Evolutionary conservation across 208 protist genomes (phyloP), one percentile per base, ranked within the genome.

Genomic region (Leishmania arabica): DNA sequence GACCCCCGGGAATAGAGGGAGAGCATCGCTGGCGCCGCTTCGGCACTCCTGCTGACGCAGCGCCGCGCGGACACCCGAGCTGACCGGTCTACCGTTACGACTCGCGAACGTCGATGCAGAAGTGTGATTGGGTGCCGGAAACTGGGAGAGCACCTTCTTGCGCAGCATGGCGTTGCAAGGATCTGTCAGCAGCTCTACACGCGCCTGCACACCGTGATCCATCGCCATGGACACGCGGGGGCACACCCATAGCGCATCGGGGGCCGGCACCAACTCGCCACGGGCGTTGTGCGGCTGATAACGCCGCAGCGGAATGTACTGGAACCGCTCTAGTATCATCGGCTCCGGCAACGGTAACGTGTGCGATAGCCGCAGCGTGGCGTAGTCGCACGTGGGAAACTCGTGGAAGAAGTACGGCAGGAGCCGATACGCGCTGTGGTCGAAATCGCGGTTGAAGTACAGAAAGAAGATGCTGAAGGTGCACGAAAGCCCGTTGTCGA

Each of bases 351-450:
- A 79, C 47, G 87, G 84, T 27, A 88, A 84, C 68, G 84, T 81
- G 84, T 98, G 93, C 31, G 94, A 90, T 27, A 97, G 87, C 40
- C 82, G 75, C 64, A 98, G 86, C 40, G 87, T 75, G 54, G 85
- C 81, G 81, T 96, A 97, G 72, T 97, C 92, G 73, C 87, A 92
- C 53, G 78, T 91, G 3, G 90, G 89, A 80, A 97, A 98, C 80
- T 95, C 79, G 58, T 89, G 66, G 77, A 97, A 98, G 34, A 96
- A 58, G 77, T 86, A 89, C 27, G 81, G 85, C 45, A 97, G 75
- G 31, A 98, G 94, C 53, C 94, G 88, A 53, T 79, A 73, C 34
- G 89, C 90, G 53, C 81, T 89, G 70, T 88, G 77, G 75, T 94
- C 83, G 76, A 95, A 98, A 27, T 69, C 77, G 0, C 89, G 91